Base-by-base conservation (phyloP, 805 yeast species). In the Yarrowia sp. region DNA sequence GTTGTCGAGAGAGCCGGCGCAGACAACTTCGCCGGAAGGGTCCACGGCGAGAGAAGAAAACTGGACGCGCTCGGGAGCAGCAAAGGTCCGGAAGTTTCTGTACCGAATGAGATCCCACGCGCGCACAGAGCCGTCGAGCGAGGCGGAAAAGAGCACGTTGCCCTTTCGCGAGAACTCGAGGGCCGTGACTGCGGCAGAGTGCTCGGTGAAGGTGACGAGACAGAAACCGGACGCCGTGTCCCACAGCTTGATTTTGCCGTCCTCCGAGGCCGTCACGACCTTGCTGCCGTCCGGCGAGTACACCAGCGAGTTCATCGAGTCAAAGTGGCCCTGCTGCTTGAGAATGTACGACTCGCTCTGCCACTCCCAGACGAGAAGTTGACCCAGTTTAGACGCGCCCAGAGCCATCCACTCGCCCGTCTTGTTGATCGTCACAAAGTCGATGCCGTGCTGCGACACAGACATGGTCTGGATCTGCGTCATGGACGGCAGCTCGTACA, bases 391-490 rank as follows among this genome's bases (percentile, higher is more conserved):
- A 32, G 90, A 76, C 0, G 97, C 91, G 4, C 99, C 99, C 73
- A 94, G 89, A 0, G 97, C 96, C 31, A 94, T 78, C 99, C 99
- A 94, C 73, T 94, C 99, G 32, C 99, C 99, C 6, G 92, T 78
- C 2, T 79, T 74, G 72, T 93, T 94, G 36, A 94, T 81, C 10
- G 84, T 74, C 3, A 94, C 93, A 2, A 91, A 85, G 70, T 88
- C 90, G 24, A 94, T 87, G 2, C 92, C 86, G 68, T 90, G 86
- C 70, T 90, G 96, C 2, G 98, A 97, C 87, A 94, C 90, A 25
- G 92, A 85, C 61, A 94, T 78, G 68, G 87, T 94, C 73, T 94
- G 99, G 19, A 94, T 78, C 72, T 89, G 72, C 32, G 83, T 83
- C 73, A 90, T 90, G 2, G 81, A 82, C 1, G 96, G 96, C 58